phyloP scores from a whole-genome alignment of 192 early-diverging fungal genomes.

The Backusella morwellensis region DNA sequence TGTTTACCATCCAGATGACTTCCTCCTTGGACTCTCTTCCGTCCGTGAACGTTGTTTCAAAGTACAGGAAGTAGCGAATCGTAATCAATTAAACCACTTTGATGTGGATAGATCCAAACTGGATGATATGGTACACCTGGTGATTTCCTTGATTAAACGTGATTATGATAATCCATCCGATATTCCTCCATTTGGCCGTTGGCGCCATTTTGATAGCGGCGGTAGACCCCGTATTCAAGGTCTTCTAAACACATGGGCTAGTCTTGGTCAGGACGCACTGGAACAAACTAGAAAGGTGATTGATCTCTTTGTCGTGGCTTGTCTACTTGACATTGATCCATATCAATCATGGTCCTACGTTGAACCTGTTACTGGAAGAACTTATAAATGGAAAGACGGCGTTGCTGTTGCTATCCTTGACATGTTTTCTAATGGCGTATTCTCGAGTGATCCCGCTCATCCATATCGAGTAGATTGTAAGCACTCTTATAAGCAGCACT shows the following conservation, averaged over 20 bases:
- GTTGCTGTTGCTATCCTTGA: conserved; percentile 80
- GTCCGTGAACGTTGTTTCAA: conserved; percentile 72
- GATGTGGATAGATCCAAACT: conserved; percentile 67
- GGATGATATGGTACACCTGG: conserved; percentile 61
- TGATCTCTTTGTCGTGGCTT: conserved; percentile 84
- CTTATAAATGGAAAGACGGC: conserved; percentile 73
- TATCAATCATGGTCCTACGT: conserved; percentile 74
- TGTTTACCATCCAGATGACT: conserved; percentile 22
- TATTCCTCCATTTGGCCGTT: conserved; percentile 86
- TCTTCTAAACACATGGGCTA: conserved; percentile 49
- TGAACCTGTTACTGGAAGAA: conserved; percentile 47
- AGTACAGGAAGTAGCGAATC: conserved; percentile 57
- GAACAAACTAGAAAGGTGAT: conserved; percentile 68
- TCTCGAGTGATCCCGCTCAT: conserved; percentile 61
- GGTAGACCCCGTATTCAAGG: conserved; percentile 46
- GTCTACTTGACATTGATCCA: conserved; percentile 87
- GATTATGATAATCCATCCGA: conserved; percentile 52
- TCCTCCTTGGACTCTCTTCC: conserved; percentile 63
- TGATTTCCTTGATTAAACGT: conserved; percentile 42
- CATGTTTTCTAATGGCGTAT: conserved; percentile 76
- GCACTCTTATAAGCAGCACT: neutral
- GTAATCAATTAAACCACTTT: conserved; percentile 69
- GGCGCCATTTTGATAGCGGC: conserved; percentile 79
- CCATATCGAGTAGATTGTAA: conserved; percentile 75
- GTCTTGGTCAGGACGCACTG: conserved; percentile 32